Base-by-base conservation (phyloP, 2,329 filamentous ascomycete species). In the Septoria petroselini region DNA sequence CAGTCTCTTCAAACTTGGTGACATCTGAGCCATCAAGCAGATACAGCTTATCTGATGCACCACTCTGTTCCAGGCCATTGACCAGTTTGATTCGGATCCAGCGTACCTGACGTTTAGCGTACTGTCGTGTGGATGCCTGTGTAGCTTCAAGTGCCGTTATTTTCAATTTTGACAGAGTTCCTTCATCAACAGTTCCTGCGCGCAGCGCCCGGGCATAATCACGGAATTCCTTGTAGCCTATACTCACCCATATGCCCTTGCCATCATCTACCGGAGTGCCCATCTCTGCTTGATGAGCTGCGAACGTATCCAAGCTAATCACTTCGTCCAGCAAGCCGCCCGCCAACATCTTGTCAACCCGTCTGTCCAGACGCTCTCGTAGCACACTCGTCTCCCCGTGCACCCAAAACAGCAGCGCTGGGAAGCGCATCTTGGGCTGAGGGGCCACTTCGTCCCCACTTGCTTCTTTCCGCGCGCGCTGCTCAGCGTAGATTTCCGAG, bases 231-330 rank as follows among this genome's bases (percentile, higher is more conserved):
- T 94, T 96, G 70, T 90, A 96, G 1, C 93, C 93, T 54, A 98
- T 98, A 1, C 91, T 93, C 45, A 95, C 86, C 90, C 91, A 98
- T 35, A 98, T 94, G 0, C 93, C 94, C 45, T 84, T 82, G 1
- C 81, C 86, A 57, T 82, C 77, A 63, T 97, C 89, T 1, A 93
- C 70, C 0, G 68, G 57, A 1, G 74, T 68, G 0, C 82, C 84
- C 3, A 40, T 15, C 3, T 39, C 17, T 1, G 71, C 62, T 0
- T 71, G 65, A 40, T 72, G 65, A 12, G 71, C 60, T 2, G 78
- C 68, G 52, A 78, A 77, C 1, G 69, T 64, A 9, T 73, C 71
- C 60, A 87, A 75, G 1, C 66, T 70, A 31, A 74, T 64, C 0
- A 85, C 81, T 68, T 88, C 85, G 1, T 75, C 65, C n/a, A 86